A percentile compares a stretch with the other conserved stretches of the same genome.
phyloP scores from a whole-genome alignment of 768 basidiomycete genomes.

The Tulasnella calospora region DNA sequence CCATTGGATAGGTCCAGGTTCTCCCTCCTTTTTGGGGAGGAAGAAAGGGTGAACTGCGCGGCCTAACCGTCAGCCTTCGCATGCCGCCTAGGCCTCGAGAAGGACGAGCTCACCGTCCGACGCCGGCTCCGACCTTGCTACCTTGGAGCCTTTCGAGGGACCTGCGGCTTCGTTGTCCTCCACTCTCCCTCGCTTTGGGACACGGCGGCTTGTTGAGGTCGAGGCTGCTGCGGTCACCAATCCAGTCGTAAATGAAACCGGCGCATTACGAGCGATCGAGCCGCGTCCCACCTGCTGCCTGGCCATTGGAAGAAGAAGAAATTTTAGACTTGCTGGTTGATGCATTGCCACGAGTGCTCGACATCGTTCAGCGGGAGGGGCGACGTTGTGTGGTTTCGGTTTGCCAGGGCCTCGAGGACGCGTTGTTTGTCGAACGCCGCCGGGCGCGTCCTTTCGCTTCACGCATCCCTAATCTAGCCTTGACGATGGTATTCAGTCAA shows the following conservation, averaged over 20 bases:
- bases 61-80: background rate
- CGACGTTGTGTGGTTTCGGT: background rate
- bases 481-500: background rate
- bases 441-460: background rate
- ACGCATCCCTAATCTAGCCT: background rate
- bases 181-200: background rate
- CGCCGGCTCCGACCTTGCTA: background rate
- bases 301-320: background rate
- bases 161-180: background rate
- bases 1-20: constrained; percentile 16
- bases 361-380: background rate
- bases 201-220: background rate
- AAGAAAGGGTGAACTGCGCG: constrained; percentile 7
- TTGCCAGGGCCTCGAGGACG: background rate
- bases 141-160: background rate
- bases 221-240: background rate
- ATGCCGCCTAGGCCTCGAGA: background rate
- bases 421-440: background rate
- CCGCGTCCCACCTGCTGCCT: background rate
- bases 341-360: background rate
- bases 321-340: background rate
- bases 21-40: background rate
- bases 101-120: background rate
- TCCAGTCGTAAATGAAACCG: constrained; percentile 5
- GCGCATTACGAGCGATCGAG: background rate